phyloP scores from a whole-genome alignment of 257 asterid genomes.

The Pogostemon cablin region DNA sequence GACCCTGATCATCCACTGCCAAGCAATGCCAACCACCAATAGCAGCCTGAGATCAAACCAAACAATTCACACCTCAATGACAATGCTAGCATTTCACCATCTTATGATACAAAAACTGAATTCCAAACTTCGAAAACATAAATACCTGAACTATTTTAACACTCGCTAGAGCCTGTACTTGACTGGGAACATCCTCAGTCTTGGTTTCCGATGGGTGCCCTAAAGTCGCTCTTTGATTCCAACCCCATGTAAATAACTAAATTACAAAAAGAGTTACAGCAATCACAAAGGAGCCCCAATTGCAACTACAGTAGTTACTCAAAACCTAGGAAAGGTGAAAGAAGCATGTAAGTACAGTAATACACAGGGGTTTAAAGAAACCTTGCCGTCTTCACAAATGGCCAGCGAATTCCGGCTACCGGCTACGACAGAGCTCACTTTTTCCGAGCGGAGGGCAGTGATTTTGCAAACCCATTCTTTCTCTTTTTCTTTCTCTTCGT shows the following conservation, averaged over 20 bases:
- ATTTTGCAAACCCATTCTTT: conserved; percentile 74
- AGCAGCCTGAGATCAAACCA: conserved; percentile 73
- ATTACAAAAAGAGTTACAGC: not conserved
- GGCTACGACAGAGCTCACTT: conserved; percentile 74
- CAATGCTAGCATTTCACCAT: conserved; percentile 2
- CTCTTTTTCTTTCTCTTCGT: conserved; percentile 55
- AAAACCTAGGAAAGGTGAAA: conserved; percentile 1
- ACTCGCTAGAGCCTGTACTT: conserved; percentile 76
- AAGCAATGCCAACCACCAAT: conserved; percentile 99
- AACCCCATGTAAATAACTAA: conserved; percentile 98
- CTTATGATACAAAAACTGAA: conserved; percentile 2
- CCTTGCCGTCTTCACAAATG: conserved; percentile 94
- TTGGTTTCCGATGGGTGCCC: conserved; percentile 93
- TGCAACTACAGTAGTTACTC: not conserved
- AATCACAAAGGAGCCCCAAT: conserved; percentile 13
- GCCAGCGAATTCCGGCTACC: conserved; percentile 98
- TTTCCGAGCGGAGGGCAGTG: conserved; percentile 55
- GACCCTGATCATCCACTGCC: conserved; percentile 98
- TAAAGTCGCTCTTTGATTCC: conserved; percentile 98
- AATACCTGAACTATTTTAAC: conserved; percentile 92
- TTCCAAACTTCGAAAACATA: not conserved
- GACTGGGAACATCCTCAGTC: conserved; percentile 91
- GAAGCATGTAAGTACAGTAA: not conserved
- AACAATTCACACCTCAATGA: conserved; percentile 22
- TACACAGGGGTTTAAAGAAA: conserved; percentile 28